Percentiles rank a stretch among this genome's conserved stretches.
Conservation (phyloP, 805 yeast species). For the Candida vaughaniae region DNA sequence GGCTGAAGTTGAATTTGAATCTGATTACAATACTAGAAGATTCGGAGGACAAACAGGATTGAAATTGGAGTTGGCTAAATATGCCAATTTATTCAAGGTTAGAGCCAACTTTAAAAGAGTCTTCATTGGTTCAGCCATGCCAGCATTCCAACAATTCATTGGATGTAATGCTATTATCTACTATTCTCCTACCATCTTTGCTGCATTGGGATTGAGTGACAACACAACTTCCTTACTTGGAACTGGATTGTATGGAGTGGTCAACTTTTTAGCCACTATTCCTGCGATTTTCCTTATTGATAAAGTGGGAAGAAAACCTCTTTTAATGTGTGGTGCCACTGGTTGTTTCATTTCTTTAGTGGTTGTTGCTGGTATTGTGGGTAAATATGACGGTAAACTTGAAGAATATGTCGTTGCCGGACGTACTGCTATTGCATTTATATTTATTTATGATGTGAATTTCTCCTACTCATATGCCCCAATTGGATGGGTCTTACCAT, state of each 20-base stretch:
- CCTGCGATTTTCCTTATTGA: conserved; percentile 36
- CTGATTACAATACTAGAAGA: conserved; percentile 10
- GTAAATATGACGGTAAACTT: conserved; percentile 13
- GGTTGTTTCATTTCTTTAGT: conserved; percentile 33
- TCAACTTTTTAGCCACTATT: conserved; percentile 31
- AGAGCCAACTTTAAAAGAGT: conserved; percentile 30
- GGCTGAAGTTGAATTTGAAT: conserved; percentile 15
- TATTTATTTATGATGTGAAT: conserved; percentile 29
- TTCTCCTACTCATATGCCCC: conserved; percentile 33
- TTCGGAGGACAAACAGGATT: conserved; percentile 12
- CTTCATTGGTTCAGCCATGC: conserved; percentile 27
- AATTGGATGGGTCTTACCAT: conserved; percentile 39
- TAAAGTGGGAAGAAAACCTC: conserved; percentile 35
- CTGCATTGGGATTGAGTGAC: conserved; percentile 24
- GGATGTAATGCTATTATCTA: conserved; percentile 36
- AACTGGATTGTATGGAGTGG: conserved; percentile 32
- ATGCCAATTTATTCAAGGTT: conserved; percentile 13
- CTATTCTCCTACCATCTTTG: conserved; percentile 33
- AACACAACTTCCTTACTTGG: conserved; percentile 24
- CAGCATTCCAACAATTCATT: conserved; percentile 32
- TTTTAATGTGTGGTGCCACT: conserved; percentile 29
- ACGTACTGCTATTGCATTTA: conserved; percentile 38
- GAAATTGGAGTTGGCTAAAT: conserved; percentile 9
- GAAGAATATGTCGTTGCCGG: conserved; percentile 18
- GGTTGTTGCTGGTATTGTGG: conserved; percentile 22